Percentiles rank a stretch among this genome's conserved stretches.
Evolutionary conservation across 2,329 filamentous ascomycete species (phyloP).

Genomic region (Colletotrichum tamarilloi): DNA sequence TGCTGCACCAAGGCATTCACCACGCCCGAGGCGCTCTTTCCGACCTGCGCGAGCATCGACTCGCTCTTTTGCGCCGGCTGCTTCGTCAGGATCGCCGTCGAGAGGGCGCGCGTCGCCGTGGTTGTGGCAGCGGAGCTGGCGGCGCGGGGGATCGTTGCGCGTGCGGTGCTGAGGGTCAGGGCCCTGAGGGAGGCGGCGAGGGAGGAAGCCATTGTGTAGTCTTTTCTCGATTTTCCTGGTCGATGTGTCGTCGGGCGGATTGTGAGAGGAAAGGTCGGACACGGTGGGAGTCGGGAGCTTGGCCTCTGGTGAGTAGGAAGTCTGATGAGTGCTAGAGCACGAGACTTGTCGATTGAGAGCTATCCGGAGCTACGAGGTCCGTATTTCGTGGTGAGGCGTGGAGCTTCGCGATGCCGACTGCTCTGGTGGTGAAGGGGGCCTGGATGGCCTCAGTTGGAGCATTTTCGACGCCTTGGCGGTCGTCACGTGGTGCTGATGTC

Average conservation of each 20-base stretch:
- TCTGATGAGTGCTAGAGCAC: too few species aligned
- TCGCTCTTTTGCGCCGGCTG: constrained; percentile 29
- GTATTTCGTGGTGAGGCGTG: neutral
- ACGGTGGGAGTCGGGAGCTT: neutral
- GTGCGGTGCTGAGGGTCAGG: constrained; percentile 36
- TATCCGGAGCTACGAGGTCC: neutral
- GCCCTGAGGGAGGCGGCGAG: constrained; percentile 38
- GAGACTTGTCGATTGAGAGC: neutral
- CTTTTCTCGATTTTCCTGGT: neutral
- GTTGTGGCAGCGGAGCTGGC: neutral
- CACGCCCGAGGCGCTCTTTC: constrained; percentile 11
- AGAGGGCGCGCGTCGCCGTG: constrained; percentile 25
- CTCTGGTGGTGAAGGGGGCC: constrained; percentile 3
- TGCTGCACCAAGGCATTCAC: constrained; percentile 57
- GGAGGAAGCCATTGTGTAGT: constrained; percentile 33
- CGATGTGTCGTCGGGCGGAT: neutral
- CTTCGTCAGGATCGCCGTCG: constrained; percentile 31
- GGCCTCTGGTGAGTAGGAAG: too few species aligned
- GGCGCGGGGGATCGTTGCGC: constrained; percentile 19
- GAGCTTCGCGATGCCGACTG: neutral
- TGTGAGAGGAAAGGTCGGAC: neutral
- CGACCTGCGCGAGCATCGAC: constrained; percentile 12
- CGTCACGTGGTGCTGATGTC: neutral
- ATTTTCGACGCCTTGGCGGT: constrained; percentile 10
- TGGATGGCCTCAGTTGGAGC: constrained; percentile 11